phyloP scores from a whole-genome alignment of 257 asterid genomes.

The Nicotiana benthamiana region DNA sequence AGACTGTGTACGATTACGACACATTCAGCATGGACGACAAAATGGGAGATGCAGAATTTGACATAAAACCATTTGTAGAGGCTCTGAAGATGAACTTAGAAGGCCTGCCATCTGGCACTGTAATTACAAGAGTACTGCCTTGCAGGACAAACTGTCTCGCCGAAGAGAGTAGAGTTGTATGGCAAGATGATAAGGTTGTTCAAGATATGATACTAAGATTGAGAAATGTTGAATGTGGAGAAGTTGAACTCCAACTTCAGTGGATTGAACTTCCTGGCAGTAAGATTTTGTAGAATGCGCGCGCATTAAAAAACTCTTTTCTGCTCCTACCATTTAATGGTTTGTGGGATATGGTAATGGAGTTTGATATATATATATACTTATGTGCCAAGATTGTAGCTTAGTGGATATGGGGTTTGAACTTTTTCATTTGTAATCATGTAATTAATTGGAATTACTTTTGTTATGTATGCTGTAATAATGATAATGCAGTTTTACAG shows the following conservation, averaged over 20 bases:
- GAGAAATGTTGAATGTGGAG: conserved; percentile 42
- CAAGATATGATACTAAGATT: conserved; percentile 39
- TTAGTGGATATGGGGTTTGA: neutral
- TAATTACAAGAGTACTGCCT: conserved; percentile 23
- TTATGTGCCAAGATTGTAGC: neutral
- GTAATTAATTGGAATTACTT: neutral
- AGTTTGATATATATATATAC: neutral
- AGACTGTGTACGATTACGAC: conserved; percentile 48
- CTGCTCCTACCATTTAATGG: neutral
- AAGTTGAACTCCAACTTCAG: conserved; percentile 40
- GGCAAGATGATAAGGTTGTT: conserved; percentile 24
- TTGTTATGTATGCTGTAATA: neutral
- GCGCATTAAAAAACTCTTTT: neutral
- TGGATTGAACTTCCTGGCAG: conserved; percentile 43
- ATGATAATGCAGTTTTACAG: neutral
- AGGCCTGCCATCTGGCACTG: conserved; percentile 35
- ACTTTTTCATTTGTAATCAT: neutral
- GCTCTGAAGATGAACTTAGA: conserved; percentile 25
- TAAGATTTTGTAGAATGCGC: conserved; percentile 17
- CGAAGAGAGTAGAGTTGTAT: conserved; percentile 30
- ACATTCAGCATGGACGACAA: conserved; percentile 42
- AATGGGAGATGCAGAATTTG: conserved; percentile 49
- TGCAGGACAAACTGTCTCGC: conserved; percentile 33
- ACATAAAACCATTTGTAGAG: conserved; percentile 30
- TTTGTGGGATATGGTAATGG: neutral